Conservation (phyloP, 139 green algal genomes). For the Micromonas pusilla region DNA sequence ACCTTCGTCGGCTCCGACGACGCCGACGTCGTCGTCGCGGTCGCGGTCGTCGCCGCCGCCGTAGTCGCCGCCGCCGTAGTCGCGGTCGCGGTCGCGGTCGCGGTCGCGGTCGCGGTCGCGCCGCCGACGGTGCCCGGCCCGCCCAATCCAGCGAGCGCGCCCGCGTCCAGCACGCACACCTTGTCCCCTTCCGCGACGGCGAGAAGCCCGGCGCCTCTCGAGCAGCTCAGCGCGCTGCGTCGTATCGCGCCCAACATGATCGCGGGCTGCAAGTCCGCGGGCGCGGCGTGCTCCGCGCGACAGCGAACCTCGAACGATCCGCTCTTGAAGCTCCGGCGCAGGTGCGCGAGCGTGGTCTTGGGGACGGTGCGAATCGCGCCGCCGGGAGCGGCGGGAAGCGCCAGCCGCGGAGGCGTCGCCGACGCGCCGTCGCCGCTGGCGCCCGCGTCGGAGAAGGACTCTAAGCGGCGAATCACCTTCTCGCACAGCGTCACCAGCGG, state of each 20-base stretch:
- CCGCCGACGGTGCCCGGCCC: not conserved
- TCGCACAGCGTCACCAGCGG: not conserved
- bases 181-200: conserved; percentile 42
- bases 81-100: too few relatives aligned
- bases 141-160: conserved; percentile 18
- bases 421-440: too few relatives aligned
- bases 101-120: too few relatives aligned
- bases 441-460: too few relatives aligned
- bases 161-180: conserved; percentile 37
- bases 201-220: conserved; percentile 26
- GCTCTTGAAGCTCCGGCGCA: conserved; percentile 1
- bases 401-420: too few relatives aligned
- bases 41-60: too few relatives aligned
- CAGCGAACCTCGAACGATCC: conserved; percentile 15
- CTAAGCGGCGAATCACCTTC: too few relatives aligned
- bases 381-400: too few relatives aligned
- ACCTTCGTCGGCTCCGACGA: conserved; percentile 10
- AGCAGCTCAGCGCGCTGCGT: not conserved
- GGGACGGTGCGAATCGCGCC: not conserved
- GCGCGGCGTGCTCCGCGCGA: not conserved
- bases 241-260: not conserved
- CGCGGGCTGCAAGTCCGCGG: not conserved
- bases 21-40: not conserved
- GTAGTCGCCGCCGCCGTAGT: conserved; percentile 1
- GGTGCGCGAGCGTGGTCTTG: not conserved